Conservation (phyloP, 768 basidiomycete genomes). For the Pisolithus sp. region DNA sequence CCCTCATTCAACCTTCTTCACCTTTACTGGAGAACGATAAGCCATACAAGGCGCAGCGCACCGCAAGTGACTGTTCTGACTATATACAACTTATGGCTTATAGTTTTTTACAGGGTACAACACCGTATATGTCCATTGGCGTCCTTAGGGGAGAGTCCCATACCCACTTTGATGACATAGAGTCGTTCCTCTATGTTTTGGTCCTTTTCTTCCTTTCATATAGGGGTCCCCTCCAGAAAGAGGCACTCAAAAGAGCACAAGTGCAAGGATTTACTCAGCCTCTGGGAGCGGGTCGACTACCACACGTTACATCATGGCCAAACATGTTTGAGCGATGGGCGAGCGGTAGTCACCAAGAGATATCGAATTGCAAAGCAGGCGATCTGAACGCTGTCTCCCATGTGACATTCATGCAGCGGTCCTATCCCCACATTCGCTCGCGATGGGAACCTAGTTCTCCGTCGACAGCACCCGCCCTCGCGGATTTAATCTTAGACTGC, state of each 20-base stretch:
- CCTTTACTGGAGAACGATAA: no score
- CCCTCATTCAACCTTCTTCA: neutral
- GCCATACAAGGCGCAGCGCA: neutral
- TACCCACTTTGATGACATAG: slow-evolving; percentile 10
- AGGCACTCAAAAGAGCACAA: neutral
- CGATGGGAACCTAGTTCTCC: no score
- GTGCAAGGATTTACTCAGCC: neutral
- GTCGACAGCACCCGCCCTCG: no score
- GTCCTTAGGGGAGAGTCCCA: slow-evolving; percentile 2
- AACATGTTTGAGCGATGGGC: neutral
- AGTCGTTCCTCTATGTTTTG: slow-evolving; percentile 13
- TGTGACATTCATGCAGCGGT: no score
- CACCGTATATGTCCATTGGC: slow-evolving; percentile 9
- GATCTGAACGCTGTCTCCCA: no score
- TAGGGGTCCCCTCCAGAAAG: neutral
- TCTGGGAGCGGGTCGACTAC: neutral
- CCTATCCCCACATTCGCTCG: no score
- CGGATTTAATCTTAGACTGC: no score
- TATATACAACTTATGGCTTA: neutral
- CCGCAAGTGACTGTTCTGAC: neutral
- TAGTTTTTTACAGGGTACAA: slow-evolving; percentile 1
- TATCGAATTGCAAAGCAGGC: no score
- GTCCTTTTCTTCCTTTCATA: slow-evolving; percentile 11
- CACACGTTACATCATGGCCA: slow-evolving; percentile 5
- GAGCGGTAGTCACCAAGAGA: neutral